Conservation (phyloP, 768 basidiomycete species). For the Lentinus tigrinus region DNA sequence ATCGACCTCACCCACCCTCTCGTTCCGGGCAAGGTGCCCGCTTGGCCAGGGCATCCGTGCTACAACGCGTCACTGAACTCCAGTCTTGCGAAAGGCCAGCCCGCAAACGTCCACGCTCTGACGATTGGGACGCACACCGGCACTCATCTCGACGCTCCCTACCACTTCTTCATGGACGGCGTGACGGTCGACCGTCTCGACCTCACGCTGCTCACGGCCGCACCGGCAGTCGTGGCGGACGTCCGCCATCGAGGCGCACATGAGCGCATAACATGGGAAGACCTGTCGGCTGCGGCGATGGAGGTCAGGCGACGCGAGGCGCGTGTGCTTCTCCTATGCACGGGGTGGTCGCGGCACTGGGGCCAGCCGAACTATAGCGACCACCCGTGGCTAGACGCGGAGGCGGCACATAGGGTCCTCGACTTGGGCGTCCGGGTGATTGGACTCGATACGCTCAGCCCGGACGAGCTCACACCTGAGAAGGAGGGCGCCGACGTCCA, state of each 20-base stretch:
- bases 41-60: slow-evolving; percentile 57
- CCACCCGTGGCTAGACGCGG: slow-evolving; percentile 63
- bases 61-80: slow-evolving; percentile 40
- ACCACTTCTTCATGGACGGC: slow-evolving; percentile 64
- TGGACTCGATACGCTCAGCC: slow-evolving; percentile 64
- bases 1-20: slow-evolving; percentile 59
- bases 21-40: slow-evolving; percentile 37
- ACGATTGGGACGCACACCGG: slow-evolving; percentile 70
- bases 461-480: slow-evolving; percentile 49
- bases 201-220: slow-evolving; percentile 48
- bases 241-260: slow-evolving; percentile 43
- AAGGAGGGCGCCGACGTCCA: slow-evolving; percentile 41
- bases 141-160: slow-evolving; percentile 79
- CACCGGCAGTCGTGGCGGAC: slow-evolving; percentile 56
- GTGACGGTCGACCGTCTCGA: slow-evolving; percentile 58
- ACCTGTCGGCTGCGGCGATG: slow-evolving; percentile 39
- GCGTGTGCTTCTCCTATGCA: slow-evolving; percentile 55
- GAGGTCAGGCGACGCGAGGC: slow-evolving; percentile 34
- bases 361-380: slow-evolving; percentile 46
- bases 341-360: slow-evolving; percentile 68
- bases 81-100: slow-evolving; percentile 42
- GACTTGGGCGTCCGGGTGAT: slow-evolving; percentile 54
- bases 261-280: slow-evolving; percentile 55
- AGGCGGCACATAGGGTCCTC: slow-evolving; percentile 50
- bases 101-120: slow-evolving; percentile 51